phyloP scores from a whole-genome alignment of 202 grass and related monocot species.

The Setaria italica region DNA sequence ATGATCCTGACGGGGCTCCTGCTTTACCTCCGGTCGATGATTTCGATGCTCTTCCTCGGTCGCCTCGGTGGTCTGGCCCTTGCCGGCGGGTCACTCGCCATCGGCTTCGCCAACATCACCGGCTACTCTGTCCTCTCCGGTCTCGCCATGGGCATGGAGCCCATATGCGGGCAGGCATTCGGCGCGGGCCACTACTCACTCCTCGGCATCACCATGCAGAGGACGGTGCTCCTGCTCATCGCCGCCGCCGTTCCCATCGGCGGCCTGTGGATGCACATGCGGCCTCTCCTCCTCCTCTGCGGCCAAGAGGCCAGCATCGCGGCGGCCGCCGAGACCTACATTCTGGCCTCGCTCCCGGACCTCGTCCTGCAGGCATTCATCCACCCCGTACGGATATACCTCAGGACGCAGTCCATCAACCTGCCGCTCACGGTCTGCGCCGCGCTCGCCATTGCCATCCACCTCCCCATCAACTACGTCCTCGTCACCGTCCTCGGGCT shows the following conservation, averaged over 20 bases:
- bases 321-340: constrained; percentile 74
- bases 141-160: constrained; percentile 95
- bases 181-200: constrained; percentile 64
- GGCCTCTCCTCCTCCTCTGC: constrained; percentile 75
- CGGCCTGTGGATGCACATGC: constrained; percentile 76
- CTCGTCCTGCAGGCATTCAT: constrained; percentile 86
- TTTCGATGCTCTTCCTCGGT: constrained; percentile 98
- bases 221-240: constrained; percentile 76
- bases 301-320: constrained; percentile 78
- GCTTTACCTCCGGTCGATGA: constrained; percentile 93
- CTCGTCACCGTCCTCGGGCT: constrained; percentile 66
- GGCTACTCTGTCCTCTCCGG: constrained; percentile 92
- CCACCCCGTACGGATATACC: constrained; percentile 84
- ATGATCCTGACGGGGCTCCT: constrained; percentile 91
- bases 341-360: constrained; percentile 79
- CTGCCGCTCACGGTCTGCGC: constrained; percentile 83
- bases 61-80: constrained; percentile 73
- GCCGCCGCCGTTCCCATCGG: constrained; percentile 73
- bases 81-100: constrained; percentile 85
- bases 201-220: constrained; percentile 76
- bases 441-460: constrained; percentile 69
- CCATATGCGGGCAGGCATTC: constrained; percentile 90
- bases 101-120: constrained; percentile 95
- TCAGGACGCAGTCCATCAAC: constrained; percentile 84
- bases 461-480: constrained; percentile 88